These are phyloP conservation scores for Prunus dulcis DNA, from an alignment of 306 rosid species.

Conservation along the genomic window DNA sequence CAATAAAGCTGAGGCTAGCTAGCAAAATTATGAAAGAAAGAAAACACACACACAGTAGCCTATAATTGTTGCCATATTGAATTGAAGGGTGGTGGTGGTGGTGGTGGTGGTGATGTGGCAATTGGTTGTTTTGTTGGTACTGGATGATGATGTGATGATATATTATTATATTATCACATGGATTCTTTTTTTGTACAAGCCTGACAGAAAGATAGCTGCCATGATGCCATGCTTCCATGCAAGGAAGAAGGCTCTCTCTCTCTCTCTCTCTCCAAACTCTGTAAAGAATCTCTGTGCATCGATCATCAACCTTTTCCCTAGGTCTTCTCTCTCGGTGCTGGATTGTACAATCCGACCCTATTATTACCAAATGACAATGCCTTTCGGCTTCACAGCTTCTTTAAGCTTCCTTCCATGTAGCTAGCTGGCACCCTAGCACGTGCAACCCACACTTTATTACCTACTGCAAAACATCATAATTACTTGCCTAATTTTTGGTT, in stretches of 20 bases:
- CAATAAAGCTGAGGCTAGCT: background rate
- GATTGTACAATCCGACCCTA: conserved; percentile 38
- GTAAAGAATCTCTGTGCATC: conserved; percentile 37
- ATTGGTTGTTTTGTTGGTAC: background rate
- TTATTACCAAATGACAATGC: conserved; percentile 54
- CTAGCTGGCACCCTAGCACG: background rate
- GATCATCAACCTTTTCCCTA: conserved; percentile 25
- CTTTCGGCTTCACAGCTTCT: conserved; percentile 11
- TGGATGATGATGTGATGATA: background rate
- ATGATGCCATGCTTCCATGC: background rate
- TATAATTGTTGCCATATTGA: background rate
- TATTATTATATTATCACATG: background rate
- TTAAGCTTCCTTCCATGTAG: background rate
- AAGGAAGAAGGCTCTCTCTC: background rate
- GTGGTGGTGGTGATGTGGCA: background rate
- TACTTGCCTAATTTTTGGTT: background rate
- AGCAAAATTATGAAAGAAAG: background rate
- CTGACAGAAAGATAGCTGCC: background rate
- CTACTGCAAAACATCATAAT: background rate
- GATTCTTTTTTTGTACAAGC: background rate
- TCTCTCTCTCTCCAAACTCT: background rate
- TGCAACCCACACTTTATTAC: background rate
- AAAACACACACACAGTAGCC: background rate
- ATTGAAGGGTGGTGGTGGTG: background rate
- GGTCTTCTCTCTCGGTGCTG: background rate